phyloP scores from a whole-genome alignment of 2,329 filamentous ascomycete genomes.

The Furcasterigmium furcatum region DNA sequence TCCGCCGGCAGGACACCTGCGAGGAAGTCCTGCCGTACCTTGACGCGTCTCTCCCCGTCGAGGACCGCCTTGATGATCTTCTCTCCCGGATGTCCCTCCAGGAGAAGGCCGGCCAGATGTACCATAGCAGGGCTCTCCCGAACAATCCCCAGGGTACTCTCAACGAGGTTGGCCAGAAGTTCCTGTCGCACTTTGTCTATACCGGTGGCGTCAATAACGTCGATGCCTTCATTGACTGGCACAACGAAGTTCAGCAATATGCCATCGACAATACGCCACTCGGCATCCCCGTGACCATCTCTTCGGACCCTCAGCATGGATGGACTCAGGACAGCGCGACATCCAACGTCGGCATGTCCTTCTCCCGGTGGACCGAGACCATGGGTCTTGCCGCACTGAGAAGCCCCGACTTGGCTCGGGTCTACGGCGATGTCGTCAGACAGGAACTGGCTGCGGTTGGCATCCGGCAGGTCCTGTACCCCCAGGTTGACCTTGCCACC shows the following conservation, averaged over 20 bases:
- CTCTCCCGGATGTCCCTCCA: conserved; percentile 39
- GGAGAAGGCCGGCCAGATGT: conserved; percentile 44
- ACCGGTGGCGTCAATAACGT: background rate
- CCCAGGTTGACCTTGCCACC: conserved; percentile 2
- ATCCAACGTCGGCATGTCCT: background rate
- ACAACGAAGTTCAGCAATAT: background rate
- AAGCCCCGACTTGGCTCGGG: background rate
- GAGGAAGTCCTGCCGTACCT: too few species aligned
- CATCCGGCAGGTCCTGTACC: conserved; percentile 1
- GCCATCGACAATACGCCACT: background rate
- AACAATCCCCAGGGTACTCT: conserved; percentile 14
- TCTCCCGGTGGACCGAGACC: background rate
- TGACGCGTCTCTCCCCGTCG: conserved; percentile 31
- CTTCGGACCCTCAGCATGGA: conserved; percentile 1
- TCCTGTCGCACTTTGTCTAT: conserved; percentile 1
- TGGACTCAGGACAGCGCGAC: background rate
- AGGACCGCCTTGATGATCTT: conserved; percentile 41
- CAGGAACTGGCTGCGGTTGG: conserved; percentile 1
- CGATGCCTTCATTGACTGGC: background rate
- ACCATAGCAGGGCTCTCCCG: conserved; percentile 30
- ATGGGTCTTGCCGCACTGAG: conserved; percentile 2
- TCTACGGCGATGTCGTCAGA: background rate
- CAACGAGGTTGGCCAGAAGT: background rate
- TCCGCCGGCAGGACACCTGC: too few species aligned
- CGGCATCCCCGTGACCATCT: conserved; percentile 2